Base-by-base conservation (phyloP, 768 basidiomycete species). In the Psilocybe subaeruginosa region DNA sequence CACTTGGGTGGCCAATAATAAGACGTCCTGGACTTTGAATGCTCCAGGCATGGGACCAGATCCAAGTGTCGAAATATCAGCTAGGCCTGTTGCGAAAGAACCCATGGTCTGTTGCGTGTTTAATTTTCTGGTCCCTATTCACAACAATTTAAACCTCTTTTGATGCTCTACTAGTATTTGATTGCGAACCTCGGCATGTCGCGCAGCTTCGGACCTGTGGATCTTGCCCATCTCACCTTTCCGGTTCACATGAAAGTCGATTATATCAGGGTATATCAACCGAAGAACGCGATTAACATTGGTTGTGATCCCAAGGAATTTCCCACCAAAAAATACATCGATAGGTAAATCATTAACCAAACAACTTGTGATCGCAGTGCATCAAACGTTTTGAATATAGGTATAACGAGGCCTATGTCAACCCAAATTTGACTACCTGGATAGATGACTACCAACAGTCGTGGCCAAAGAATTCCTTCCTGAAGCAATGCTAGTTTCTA, bases 141-240 rank as follows among this genome's bases (percentile, higher is more conserved):
- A 33, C 17, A 35, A 31, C 54, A 19, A 27, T 48, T 48, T 39
- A 45, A 23, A 49, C 30, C 27, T 49, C 29, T 57, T 12, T 53
- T 23, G n/a, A 37, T 37, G 65, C 14, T 14, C 37, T 8, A 39
- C 37, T 67, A 93, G 92, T 93, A 94, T 69, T 75, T 97, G 64
- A 86, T 97, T 63, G 77, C 82, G 65, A 95, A 95, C 73, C 76
- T 95, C 64, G 95, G 93, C 59, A 86, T 97, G 73, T 95, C 93
- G 6, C 74, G 77, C 62, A 90, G 86, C 72, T 97, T 97, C 68
- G 89, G 87, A 9, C 65, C 74, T 4, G 84, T 95, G 30, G 88
- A 97, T 73, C 82, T 91, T 54, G 73, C 77, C 3, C 76, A 88
- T 60, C 78, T 96, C 12, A 77, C 79, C 5, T 93, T 92, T 76